These are phyloP conservation scores for Dendrobium officinale DNA, from an alignment of 106 monocot species.

Conservation along the genomic window DNA sequence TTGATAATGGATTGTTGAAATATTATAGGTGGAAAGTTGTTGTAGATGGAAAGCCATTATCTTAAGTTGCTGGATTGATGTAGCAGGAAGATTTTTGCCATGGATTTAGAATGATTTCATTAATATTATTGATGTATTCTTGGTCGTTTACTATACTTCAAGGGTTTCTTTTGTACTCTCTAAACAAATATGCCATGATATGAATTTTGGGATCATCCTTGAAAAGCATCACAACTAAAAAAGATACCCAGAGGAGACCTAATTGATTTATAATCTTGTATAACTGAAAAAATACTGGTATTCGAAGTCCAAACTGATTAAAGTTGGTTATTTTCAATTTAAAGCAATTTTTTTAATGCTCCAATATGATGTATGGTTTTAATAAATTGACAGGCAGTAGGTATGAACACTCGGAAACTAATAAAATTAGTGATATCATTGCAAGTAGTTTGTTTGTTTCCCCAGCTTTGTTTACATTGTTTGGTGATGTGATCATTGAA, in stretches of 20 bases:
- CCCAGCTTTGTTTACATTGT: neutral
- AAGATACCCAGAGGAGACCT: neutral
- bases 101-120: too few relatives aligned
- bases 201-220: neutral
- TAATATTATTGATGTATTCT: neutral
- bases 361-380: neutral
- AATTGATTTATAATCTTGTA: neutral
- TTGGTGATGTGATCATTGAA: neutral
- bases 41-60: too few relatives aligned
- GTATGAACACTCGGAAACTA: neutral
- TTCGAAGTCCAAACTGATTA: too few relatives aligned
- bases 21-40: too few relatives aligned
- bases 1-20: too few relatives aligned
- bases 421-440: neutral
- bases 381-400: neutral
- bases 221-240: neutral
- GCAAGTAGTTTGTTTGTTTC: neutral
- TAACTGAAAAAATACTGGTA: neutral
- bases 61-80: too few relatives aligned
- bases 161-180: neutral
- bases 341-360: neutral
- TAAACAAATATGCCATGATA: neutral
- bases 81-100: too few relatives aligned
- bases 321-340: too few relatives aligned
- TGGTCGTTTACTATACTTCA: neutral